These are phyloP conservation scores for Claviceps sp. DNA, from an alignment of 2,329 filamentous ascomycete genomes.

Conservation along the genomic window DNA sequence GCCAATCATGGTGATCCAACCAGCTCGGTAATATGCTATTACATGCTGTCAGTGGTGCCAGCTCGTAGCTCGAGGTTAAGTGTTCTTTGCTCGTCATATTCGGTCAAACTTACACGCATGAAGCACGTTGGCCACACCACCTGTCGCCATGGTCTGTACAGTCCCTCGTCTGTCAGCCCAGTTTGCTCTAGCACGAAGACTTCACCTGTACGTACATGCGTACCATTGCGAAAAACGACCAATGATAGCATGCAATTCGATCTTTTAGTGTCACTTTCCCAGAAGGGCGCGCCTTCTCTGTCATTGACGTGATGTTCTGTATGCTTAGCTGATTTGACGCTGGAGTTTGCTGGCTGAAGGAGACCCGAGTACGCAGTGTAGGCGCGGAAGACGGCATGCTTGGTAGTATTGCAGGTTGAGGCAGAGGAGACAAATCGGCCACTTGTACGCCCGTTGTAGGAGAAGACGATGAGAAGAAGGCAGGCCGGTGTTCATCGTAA, in stretches of 20 bases:
- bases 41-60: background rate
- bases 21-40: slow-evolving; percentile 17
- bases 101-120: slow-evolving; percentile 16
- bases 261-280: slow-evolving; percentile 32
- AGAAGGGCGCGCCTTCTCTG: slow-evolving; percentile 11
- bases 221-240: slow-evolving; percentile 63
- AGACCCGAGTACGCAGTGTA: background rate
- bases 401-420: background rate
- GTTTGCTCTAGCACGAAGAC: background rate
- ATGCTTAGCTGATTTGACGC: slow-evolving; percentile 11
- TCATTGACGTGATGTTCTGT: slow-evolving; percentile 21
- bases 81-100: background rate
- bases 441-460: slow-evolving; percentile 2
- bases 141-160: slow-evolving; percentile 33
- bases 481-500: slow-evolving; percentile 18
- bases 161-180: background rate
- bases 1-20: slow-evolving; percentile 46
- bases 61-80: background rate
- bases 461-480: slow-evolving; percentile 14
- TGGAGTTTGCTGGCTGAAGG: background rate
- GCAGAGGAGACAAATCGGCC: background rate
- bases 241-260: slow-evolving; percentile 40
- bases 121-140: slow-evolving; percentile 42
- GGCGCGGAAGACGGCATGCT: background rate
- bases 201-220: background rate